Conservation (phyloP, 1,284 basidiomycete species). For the Prillingera fragicola region DNA sequence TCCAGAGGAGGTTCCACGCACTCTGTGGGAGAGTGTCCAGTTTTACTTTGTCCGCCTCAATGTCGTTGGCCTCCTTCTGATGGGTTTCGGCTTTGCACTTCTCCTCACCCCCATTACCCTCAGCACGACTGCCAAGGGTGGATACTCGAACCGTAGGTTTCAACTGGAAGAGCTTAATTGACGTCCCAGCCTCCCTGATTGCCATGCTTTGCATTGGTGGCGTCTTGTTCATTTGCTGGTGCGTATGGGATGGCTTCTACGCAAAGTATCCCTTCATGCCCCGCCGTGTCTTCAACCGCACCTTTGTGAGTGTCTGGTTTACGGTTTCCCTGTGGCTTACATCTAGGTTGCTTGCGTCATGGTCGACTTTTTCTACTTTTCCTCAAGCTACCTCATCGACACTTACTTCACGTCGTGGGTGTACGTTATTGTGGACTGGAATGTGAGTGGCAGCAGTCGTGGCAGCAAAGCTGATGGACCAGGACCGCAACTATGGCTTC, state of each 20-base stretch:
- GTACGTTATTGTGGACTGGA: slow-evolving; percentile 33
- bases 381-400: slow-evolving; percentile 28
- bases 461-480: too few relatives aligned
- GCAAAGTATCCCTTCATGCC: slow-evolving; percentile 48
- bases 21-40: slow-evolving; percentile 14
- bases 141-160: slow-evolving; percentile 42
- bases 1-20: too few relatives aligned
- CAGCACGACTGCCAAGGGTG: slow-evolving; percentile 31
- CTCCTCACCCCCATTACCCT: slow-evolving; percentile 47
- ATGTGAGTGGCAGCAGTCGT: slow-evolving; percentile 8
- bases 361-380: slow-evolving; percentile 39
- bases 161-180: neutral
- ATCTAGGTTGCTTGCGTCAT: slow-evolving; percentile 22
- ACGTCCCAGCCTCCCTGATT: slow-evolving; percentile 42
- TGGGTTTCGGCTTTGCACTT: slow-evolving; percentile 43
- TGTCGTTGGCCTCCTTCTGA: slow-evolving; percentile 43
- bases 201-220: slow-evolving; percentile 48
- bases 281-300: slow-evolving; percentile 47
- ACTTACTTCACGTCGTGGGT: slow-evolving; percentile 39
- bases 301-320: slow-evolving; percentile 27
- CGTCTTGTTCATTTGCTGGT: slow-evolving; percentile 41
- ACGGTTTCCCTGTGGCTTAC: too few relatives aligned
- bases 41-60: slow-evolving; percentile 41
- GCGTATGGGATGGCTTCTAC: slow-evolving; percentile 44
- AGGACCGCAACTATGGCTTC: slow-evolving; percentile 22